Conservation (phyloP, 2,329 filamentous ascomycete genomes). For the Hansfordia pulvinata region DNA sequence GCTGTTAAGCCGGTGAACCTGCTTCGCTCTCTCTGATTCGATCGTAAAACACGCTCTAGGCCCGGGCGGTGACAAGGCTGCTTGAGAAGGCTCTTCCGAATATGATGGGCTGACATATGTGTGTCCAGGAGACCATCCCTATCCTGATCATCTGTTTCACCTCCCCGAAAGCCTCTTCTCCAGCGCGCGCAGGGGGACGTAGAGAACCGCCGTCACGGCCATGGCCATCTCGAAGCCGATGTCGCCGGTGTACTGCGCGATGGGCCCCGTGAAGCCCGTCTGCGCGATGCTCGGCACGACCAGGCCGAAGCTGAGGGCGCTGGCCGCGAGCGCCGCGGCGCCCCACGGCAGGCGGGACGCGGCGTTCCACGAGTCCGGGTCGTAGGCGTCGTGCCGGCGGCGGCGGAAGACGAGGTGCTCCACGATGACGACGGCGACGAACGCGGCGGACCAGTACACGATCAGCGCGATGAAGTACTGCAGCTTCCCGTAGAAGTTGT, state of each 20-base stretch:
- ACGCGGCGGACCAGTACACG: conserved; percentile 44
- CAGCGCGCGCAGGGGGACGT: conserved; percentile 24
- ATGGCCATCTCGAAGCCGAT: conserved; percentile 54
- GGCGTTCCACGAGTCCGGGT: conserved; percentile 22
- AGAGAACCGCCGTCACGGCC: conserved; percentile 27
- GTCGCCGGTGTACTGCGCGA: conserved; percentile 45
- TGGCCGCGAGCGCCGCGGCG: conserved; percentile 22
- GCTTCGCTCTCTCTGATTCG: no score
- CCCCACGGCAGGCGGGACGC: conserved; percentile 22
- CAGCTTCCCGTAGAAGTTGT: conserved; percentile 41
- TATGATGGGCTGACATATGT: no score
- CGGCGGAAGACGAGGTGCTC: conserved; percentile 24
- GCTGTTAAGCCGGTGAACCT: no score
- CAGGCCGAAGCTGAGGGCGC: conserved; percentile 24
- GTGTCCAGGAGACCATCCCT: no score
- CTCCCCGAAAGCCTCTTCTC: conserved; percentile 20
- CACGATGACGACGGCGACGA: conserved; percentile 31
- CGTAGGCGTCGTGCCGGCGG: conserved; percentile 18
- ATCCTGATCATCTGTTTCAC: conserved; percentile 6
- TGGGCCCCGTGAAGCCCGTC: conserved; percentile 47
- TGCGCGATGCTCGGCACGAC: conserved; percentile 47
- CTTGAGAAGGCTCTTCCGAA: no score
- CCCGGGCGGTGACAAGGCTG: no score
- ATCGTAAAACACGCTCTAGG: no score
- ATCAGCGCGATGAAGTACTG: conserved; percentile 43